Evolutionary conservation across 805 yeast species (phyloP).

Genomic region (Barnettozyma wickerhamii): DNA sequence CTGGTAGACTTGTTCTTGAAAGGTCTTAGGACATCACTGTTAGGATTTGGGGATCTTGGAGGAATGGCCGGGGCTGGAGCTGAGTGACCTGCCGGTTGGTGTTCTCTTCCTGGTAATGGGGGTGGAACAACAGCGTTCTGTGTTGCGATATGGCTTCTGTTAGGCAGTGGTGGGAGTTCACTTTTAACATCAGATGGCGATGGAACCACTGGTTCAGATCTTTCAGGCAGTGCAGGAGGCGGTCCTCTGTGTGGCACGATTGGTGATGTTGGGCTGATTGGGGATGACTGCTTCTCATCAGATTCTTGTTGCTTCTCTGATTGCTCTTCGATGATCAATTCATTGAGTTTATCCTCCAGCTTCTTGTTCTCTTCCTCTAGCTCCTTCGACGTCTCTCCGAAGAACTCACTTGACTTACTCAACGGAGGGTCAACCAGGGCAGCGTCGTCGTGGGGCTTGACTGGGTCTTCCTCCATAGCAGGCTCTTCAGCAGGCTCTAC

Average conservation of each 20-base stretch:
- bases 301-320: background rate
- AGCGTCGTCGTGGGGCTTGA: background rate
- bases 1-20: conserved; percentile 7
- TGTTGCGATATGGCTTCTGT: conserved; percentile 23
- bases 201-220: background rate
- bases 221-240: conserved; percentile 6
- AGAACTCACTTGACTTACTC: conserved; percentile 6
- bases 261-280: conserved; percentile 4
- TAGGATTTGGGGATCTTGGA: background rate
- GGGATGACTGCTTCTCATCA: background rate
- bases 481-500: background rate
- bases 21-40: conserved; percentile 3
- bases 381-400: conserved; percentile 1
- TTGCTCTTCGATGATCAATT: background rate
- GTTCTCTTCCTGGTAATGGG: conserved; percentile 32
- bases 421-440: conserved; percentile 3
- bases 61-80: conserved; percentile 5
- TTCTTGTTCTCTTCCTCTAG: conserved; percentile 5
- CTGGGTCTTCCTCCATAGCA: background rate
- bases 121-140: conserved; percentile 22
- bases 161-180: conserved; percentile 9
- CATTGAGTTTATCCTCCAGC: conserved; percentile 2
- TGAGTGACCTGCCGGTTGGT: background rate
- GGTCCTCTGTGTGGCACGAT: conserved; percentile 2
- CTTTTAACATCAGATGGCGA: conserved; percentile 6